Percentiles rank a stretch among this genome's conserved stretches.
Conservation (phyloP, 805 yeast species). For the Cyberlindnera euphorbiae region DNA sequence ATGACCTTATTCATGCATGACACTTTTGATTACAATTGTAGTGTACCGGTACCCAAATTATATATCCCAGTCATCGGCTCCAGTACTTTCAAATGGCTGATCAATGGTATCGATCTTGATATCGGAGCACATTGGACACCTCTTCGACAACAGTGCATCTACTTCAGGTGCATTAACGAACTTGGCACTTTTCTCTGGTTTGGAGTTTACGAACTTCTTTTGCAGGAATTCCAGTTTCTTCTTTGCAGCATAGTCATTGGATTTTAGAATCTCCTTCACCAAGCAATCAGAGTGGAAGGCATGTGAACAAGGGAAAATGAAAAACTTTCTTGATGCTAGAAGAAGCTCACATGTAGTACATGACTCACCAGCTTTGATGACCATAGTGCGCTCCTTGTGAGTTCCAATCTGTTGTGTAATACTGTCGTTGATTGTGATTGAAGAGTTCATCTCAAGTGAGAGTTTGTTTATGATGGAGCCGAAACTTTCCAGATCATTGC, state of each 20-base stretch:
- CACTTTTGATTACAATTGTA: no score
- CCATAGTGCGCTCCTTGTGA: conserved; percentile 50
- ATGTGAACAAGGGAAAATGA: conserved; percentile 86
- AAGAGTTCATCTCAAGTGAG: conserved; percentile 70
- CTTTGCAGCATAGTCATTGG: conserved; percentile 64
- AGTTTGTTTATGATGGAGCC: conserved; percentile 61
- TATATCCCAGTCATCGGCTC: conserved; percentile 43
- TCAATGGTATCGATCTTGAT: conserved; percentile 66
- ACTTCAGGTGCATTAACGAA: conserved; percentile 39
- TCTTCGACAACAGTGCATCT: conserved; percentile 53
- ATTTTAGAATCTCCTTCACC: conserved; percentile 51
- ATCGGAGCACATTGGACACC: conserved; percentile 77
- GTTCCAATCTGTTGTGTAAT: conserved; percentile 55
- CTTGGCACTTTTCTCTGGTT: conserved; percentile 23
- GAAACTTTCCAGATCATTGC: conserved; percentile 69
- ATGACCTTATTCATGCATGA: no score
- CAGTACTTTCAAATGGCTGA: conserved; percentile 45
- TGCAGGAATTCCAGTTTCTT: conserved; percentile 52
- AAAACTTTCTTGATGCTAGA: conserved; percentile 65
- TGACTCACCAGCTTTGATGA: conserved; percentile 78
- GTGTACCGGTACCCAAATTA: no score
- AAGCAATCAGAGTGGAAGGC: conserved; percentile 87
- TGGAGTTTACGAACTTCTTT: conserved; percentile 27
- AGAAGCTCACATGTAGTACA: conserved; percentile 71
- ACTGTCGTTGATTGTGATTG: conserved; percentile 54